Percentiles rank a stretch among this genome's conserved stretches.
Conservation (phyloP, 768 basidiomycete species). For the Boletus vinaceobasis region DNA sequence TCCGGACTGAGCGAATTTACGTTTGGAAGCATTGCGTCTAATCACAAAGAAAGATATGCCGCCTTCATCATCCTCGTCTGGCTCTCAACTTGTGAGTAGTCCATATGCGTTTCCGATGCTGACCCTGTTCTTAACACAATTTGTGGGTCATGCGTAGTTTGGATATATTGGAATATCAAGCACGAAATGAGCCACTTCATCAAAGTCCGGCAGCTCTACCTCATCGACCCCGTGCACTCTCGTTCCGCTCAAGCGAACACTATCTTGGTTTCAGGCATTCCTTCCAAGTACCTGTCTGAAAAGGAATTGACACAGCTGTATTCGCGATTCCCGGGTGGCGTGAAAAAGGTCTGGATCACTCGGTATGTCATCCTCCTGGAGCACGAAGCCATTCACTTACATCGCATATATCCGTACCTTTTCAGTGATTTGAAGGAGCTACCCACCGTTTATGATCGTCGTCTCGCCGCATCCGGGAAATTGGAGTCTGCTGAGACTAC, state of each 20-base stretch:
- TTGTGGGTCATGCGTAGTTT: conserved; percentile 44
- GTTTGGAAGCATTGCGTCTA: conserved; percentile 68
- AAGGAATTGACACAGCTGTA: conserved; percentile 65
- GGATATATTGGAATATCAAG: conserved; percentile 82
- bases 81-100: conserved; percentile 67
- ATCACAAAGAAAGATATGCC: conserved; percentile 58
- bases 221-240: conserved; percentile 71
- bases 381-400: background rate
- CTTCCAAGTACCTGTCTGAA: conserved; percentile 71
- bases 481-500: conserved; percentile 85
- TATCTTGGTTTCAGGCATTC: conserved; percentile 87
- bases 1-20: conserved; percentile 67
- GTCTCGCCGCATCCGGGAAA: conserved; percentile 66
- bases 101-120: background rate
- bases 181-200: conserved; percentile 80
- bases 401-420: background rate
- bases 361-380: conserved; percentile 40
- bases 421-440: conserved; percentile 79
- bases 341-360: conserved; percentile 90
- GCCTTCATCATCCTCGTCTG: conserved; percentile 78
- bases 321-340: conserved; percentile 84
- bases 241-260: conserved; percentile 85
- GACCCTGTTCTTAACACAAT: background rate
- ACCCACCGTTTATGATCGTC: conserved; percentile 77
- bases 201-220: conserved; percentile 73